A percentile compares a stretch with the other conserved stretches of the same genome.
Conservation (phyloP, 1,139 yeast genomes). For the Suhomyces choctaworum region DNA sequence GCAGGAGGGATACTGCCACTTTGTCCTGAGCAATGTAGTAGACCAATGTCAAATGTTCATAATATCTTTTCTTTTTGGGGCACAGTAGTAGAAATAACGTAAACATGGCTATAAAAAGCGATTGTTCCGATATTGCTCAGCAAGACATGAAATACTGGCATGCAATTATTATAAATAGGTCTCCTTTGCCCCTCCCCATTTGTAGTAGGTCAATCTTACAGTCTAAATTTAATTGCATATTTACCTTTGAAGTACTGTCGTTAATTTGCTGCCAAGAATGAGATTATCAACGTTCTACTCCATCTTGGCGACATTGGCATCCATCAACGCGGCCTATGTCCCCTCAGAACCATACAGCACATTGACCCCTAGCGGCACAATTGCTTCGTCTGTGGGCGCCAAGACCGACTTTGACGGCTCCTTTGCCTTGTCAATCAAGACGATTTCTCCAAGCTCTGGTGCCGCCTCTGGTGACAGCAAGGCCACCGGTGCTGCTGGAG, state of each 20-base stretch:
- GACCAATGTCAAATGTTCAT: neutral
- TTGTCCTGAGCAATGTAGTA: neutral
- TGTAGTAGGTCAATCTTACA: too few relatives aligned
- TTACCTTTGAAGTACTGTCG: neutral
- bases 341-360: slow-evolving; percentile 30
- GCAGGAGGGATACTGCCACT: neutral
- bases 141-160: too few relatives aligned
- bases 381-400: slow-evolving; percentile 24
- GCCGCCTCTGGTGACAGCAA: slow-evolving; percentile 25
- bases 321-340: slow-evolving; percentile 20
- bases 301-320: slow-evolving; percentile 16
- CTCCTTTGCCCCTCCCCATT: slow-evolving; percentile 9
- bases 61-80: neutral
- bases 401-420: slow-evolving; percentile 26
- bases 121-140: neutral
- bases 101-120: neutral
- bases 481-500: slow-evolving; percentile 12
- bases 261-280: slow-evolving; percentile 6
- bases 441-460: slow-evolving; percentile 18
- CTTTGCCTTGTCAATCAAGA: slow-evolving; percentile 29
- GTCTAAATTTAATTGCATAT: slow-evolving; percentile 1
- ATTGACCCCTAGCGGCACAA: slow-evolving; percentile 29
- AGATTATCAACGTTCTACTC: slow-evolving; percentile 10
- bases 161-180: slow-evolving; percentile 8
- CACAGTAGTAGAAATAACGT: neutral